phyloP scores from a whole-genome alignment of 2,329 filamentous ascomycete species.

The Colletotrichum siamense region DNA sequence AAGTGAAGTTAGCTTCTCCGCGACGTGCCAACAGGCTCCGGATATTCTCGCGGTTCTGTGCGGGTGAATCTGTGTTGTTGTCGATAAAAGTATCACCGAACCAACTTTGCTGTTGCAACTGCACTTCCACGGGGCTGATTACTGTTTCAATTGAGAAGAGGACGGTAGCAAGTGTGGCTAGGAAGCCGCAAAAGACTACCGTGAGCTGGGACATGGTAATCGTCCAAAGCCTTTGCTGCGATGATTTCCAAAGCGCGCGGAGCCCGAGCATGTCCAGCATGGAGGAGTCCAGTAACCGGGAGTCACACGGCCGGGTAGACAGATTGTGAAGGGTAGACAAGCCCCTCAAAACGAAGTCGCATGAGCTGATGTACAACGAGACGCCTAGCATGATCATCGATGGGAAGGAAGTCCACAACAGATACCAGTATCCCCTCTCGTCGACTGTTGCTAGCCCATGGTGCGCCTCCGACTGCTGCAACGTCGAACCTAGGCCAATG shows the following conservation, averaged over 20 bases:
- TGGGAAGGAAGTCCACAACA: conserved; percentile 3
- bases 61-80: background rate
- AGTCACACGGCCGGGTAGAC: background rate
- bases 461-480: background rate
- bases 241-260: background rate
- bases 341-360: background rate
- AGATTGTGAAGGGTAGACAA: background rate
- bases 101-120: background rate
- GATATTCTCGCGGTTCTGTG: background rate
- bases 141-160: background rate
- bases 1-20: background rate
- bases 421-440: background rate
- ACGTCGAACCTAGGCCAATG: background rate
- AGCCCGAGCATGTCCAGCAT: conserved; percentile 1
- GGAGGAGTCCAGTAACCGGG: background rate
- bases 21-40: background rate
- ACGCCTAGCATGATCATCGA: background rate
- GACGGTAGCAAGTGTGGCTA: background rate
- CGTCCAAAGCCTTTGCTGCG: background rate
- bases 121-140: background rate
- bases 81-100: background rate
- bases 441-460: background rate
- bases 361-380: background rate
- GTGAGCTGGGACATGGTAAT: background rate
- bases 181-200: background rate